These are phyloP conservation scores for Mortierella sp. DNA, from an alignment of 371 early-diverging fungal genomes.

Conservation along the genomic window DNA sequence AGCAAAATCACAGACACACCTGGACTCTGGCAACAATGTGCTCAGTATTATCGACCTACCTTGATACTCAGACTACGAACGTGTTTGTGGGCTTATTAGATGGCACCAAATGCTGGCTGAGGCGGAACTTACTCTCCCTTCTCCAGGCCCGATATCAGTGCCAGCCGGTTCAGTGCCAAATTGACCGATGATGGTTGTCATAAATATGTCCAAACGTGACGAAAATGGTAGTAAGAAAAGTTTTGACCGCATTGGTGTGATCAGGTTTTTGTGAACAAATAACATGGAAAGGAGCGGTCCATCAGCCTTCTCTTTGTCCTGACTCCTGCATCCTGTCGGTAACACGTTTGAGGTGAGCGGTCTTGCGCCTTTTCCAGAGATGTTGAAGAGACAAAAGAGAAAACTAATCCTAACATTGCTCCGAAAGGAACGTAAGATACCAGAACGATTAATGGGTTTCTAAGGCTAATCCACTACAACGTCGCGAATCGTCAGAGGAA, in stretches of 20 bases:
- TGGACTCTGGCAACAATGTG: slow-evolving; percentile 72
- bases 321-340: slow-evolving; percentile 72
- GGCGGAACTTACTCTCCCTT: neutral
- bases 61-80: slow-evolving; percentile 77
- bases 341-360: slow-evolving; percentile 79
- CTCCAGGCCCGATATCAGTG: slow-evolving; percentile 6
- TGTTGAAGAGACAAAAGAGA: slow-evolving; percentile 77
- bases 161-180: slow-evolving; percentile 30
- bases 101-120: slow-evolving; percentile 20
- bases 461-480: neutral
- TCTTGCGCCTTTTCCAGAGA: slow-evolving; percentile 76
- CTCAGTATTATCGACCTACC: slow-evolving; percentile 67
- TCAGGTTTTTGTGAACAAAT: slow-evolving; percentile 78
- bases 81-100: too few species aligned
- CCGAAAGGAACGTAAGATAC: slow-evolving; percentile 65
- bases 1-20: slow-evolving; percentile 68
- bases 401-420: slow-evolving; percentile 60
- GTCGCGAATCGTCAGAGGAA: neutral
- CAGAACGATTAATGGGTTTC: too few species aligned
- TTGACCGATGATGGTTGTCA: slow-evolving; percentile 65
- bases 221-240: slow-evolving; percentile 36
- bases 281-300: slow-evolving; percentile 42
- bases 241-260: slow-evolving; percentile 84
- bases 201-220: neutral
- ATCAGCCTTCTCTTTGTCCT: slow-evolving; percentile 79